These are phyloP conservation scores for Colletotrichum higginsianum DNA, from an alignment of 2,329 filamentous ascomycete genomes.

Conservation along the genomic window DNA sequence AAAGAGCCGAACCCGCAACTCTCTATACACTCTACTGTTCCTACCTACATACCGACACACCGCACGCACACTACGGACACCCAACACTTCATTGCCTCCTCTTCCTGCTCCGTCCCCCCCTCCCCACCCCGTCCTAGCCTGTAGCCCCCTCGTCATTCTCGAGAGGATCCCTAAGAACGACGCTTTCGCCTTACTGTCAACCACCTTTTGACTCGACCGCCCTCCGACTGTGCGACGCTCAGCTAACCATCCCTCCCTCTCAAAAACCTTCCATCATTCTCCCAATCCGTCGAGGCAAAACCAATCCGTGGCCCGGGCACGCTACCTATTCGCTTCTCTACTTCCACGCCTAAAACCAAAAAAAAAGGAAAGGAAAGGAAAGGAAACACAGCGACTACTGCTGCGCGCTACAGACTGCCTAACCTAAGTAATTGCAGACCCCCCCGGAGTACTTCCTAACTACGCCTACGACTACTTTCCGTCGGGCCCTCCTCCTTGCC, in stretches of 20 bases:
- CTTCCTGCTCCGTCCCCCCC: constrained; percentile 6
- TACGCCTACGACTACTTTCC: constrained; percentile 1
- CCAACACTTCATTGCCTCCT: too few species aligned
- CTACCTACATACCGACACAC: background rate
- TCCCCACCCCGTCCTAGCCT: constrained; percentile 23
- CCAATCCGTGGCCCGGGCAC: constrained; percentile 29
- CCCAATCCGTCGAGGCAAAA: constrained; percentile 34
- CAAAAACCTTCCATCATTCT: constrained; percentile 34
- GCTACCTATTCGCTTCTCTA: constrained; percentile 17
- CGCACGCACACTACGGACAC: background rate
- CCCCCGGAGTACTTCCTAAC: background rate
- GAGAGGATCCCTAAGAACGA: constrained; percentile 31
- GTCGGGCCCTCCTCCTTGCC: constrained; percentile 35
- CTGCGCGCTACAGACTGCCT: background rate
- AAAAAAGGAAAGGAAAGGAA: background rate
- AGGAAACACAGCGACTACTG: background rate
- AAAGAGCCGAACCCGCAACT: background rate
- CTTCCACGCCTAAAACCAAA: constrained; percentile 16
- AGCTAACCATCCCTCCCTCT: constrained; percentile 24
- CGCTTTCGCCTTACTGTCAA: constrained; percentile 35
- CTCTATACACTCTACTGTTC: background rate
- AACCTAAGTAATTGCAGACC: too few species aligned
- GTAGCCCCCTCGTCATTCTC: constrained; percentile 40
- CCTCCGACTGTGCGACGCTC: constrained; percentile 18
- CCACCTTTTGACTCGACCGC: constrained; percentile 36